Percentiles rank a stretch among this genome's conserved stretches.
phyloP scores from a whole-genome alignment of 176 grass and related monocot genomes.

The Raddia distichophylla region DNA sequence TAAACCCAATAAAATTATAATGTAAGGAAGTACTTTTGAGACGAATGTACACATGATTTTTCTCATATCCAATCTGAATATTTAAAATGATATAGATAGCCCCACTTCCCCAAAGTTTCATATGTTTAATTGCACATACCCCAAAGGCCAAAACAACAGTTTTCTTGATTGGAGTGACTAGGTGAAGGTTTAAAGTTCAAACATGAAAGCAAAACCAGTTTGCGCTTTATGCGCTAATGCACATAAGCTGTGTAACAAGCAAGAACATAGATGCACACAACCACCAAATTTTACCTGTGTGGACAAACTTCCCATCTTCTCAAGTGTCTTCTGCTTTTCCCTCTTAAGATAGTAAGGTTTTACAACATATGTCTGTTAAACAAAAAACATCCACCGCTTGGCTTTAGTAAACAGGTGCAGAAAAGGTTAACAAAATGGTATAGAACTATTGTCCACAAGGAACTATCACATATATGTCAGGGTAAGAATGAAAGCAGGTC shows the following conservation, averaged over 20 bases:
- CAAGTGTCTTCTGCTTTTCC: constrained; percentile 67
- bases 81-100: too few species aligned
- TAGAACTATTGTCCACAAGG: neutral
- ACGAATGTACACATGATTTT: too few species aligned
- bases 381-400: constrained; percentile 41
- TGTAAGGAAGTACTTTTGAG: too few species aligned
- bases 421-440: constrained; percentile 32
- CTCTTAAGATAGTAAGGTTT: constrained; percentile 76
- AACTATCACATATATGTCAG: constrained; percentile 33
- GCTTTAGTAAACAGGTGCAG: constrained; percentile 37
- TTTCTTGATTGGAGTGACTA: too few species aligned
- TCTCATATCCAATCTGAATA: too few species aligned
- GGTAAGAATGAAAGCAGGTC: constrained; percentile 34
- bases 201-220: constrained; percentile 19
- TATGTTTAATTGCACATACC: too few species aligned
- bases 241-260: constrained; percentile 18
- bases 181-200: constrained; percentile 31
- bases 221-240: neutral
- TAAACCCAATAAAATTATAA: too few species aligned
- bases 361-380: constrained; percentile 77
- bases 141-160: too few species aligned
- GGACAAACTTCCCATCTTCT: constrained; percentile 72
- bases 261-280: constrained; percentile 39
- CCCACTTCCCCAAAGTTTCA: too few species aligned
- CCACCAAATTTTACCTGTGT: constrained; percentile 59